Evolutionary conservation across 2,329 filamentous ascomycete species (phyloP).

Genomic region (Fonsecaea monophora): DNA sequence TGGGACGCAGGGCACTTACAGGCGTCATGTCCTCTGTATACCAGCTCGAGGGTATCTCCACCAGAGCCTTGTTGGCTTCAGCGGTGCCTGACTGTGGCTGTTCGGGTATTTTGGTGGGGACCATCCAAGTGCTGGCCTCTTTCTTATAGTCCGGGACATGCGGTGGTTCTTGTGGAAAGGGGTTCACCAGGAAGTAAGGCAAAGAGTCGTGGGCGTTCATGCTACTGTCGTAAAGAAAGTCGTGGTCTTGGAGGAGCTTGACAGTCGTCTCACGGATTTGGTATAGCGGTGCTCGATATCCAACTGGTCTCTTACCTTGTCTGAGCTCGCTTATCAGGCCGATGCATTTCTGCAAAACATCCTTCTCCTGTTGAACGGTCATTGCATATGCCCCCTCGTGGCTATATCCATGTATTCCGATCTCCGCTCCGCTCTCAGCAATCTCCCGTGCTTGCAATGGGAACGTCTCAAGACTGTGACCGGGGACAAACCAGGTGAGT

Average conservation of each 20-base stretch:
- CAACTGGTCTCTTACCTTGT: constrained; percentile 53
- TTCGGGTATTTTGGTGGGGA: constrained; percentile 44
- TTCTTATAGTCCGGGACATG: constrained; percentile 52
- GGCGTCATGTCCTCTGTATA: constrained; percentile 57
- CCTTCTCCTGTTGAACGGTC: constrained; percentile 57
- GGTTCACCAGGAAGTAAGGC: constrained; percentile 56
- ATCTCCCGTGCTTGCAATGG: constrained; percentile 59
- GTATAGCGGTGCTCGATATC: constrained; percentile 61
- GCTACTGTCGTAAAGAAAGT: constrained; percentile 60
- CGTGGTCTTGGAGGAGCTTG: constrained; percentile 55
- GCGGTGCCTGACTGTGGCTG: constrained; percentile 36
- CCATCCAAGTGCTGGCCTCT: constrained; percentile 54
- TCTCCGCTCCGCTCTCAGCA: constrained; percentile 56
- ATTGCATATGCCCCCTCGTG: constrained; percentile 46
- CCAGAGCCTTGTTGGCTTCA: constrained; percentile 44
- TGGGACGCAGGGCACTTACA: constrained; percentile 19
- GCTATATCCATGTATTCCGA: constrained; percentile 54
- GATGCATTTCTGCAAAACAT: constrained; percentile 59
- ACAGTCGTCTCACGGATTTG: constrained; percentile 59
- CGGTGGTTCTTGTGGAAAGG: constrained; percentile 43
- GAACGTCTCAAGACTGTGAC: constrained; percentile 66
- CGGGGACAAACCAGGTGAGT: constrained; percentile 67
- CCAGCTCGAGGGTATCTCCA: constrained; percentile 55
- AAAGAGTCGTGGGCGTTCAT: constrained; percentile 59
- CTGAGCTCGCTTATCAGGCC: constrained; percentile 51